Evolutionary conservation across 371 early-diverging fungal genomes (phyloP).

Genomic region (Saksenaea oblongispora): DNA sequence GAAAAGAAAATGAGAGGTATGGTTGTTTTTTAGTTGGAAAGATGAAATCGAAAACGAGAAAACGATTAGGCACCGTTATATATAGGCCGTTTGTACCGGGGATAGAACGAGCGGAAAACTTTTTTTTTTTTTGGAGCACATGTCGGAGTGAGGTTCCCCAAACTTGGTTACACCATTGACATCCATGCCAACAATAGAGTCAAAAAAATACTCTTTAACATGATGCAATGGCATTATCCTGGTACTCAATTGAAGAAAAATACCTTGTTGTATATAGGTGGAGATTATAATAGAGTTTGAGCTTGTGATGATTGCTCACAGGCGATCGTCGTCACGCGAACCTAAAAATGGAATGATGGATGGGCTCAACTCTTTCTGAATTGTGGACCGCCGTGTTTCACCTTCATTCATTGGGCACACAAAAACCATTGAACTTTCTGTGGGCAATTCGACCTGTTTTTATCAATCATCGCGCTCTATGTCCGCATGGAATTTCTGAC

Average conservation of each 20-base stretch:
- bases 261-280: neutral
- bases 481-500: constrained; percentile 5
- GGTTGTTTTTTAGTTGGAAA: neutral
- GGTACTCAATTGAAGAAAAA: neutral
- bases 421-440: neutral
- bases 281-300: neutral
- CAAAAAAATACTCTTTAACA: neutral
- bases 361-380: neutral
- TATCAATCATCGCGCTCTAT: neutral
- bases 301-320: neutral
- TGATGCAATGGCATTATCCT: neutral
- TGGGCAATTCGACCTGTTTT: neutral
- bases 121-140: neutral
- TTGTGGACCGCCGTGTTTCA: neutral
- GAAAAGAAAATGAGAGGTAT: neutral
- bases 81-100: constrained; percentile 1
- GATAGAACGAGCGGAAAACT: neutral
- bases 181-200: neutral
- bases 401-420: neutral
- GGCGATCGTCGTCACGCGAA: neutral
- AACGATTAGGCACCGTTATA: neutral
- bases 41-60: neutral
- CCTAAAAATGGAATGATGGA: neutral
- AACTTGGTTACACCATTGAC: neutral
- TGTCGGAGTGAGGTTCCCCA: neutral